A percentile compares a stretch with the other conserved stretches of the same genome.
Conservation (phyloP, 805 yeast genomes). For the Saturnispora galanensis region DNA sequence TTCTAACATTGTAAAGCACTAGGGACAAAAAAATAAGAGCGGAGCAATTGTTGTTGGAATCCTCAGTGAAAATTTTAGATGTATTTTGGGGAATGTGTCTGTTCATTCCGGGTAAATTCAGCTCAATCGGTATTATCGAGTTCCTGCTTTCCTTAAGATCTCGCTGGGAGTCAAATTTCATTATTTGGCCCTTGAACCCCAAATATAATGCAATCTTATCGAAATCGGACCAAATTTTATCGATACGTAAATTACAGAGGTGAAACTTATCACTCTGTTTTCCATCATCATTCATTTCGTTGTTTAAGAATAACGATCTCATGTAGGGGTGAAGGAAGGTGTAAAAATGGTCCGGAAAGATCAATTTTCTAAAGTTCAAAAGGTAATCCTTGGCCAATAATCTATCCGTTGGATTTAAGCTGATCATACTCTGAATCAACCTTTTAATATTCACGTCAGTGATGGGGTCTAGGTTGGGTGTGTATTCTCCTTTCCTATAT, state of each 20-base stretch:
- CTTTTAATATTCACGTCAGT: conserved; percentile 40
- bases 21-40: conserved; percentile 49
- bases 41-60: conserved; percentile 31
- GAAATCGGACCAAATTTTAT: conserved; percentile 49
- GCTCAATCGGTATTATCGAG: conserved; percentile 29
- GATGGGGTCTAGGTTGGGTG: conserved; percentile 53
- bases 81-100: conserved; percentile 35
- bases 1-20: conserved; percentile 49
- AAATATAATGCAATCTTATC: conserved; percentile 36
- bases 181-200: conserved; percentile 26
- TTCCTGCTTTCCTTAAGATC: conserved; percentile 10
- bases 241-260: conserved; percentile 48
- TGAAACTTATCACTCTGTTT: conserved; percentile 17
- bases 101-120: conserved; percentile 45
- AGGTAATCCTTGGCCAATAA: conserved; percentile 46
- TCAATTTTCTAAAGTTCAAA: conserved; percentile 33
- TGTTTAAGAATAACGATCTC: conserved; percentile 17
- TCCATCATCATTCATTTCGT: not conserved
- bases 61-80: conserved; percentile 18
- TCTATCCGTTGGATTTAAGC: conserved; percentile 52
- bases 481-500: conserved; percentile 59
- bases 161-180: conserved; percentile 10
- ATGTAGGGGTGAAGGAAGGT: conserved; percentile 63
- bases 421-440: conserved; percentile 55
- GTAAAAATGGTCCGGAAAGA: conserved; percentile 65